Evolutionary conservation across 2,329 filamentous ascomycete genomes (phyloP).

Genomic region (Venturia oleaginea): DNA sequence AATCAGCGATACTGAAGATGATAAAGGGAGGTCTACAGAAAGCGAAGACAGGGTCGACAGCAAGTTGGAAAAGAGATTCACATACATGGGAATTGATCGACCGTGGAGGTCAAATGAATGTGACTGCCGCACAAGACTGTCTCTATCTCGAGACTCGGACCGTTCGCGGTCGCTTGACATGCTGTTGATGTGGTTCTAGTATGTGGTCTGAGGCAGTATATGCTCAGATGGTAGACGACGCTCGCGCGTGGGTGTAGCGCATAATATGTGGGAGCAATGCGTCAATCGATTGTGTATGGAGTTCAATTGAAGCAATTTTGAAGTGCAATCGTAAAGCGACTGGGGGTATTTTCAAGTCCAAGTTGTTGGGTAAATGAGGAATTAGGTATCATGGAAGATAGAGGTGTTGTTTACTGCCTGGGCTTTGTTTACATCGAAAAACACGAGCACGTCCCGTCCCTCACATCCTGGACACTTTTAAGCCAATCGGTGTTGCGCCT

Average conservation of each 20-base stretch:
- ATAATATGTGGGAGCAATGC: not conserved
- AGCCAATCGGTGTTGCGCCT: not conserved
- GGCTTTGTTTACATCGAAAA: not conserved
- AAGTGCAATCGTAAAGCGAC: not conserved
- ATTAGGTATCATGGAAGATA: not conserved
- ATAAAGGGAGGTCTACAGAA: not conserved
- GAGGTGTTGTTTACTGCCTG: not conserved
- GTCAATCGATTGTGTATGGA: not conserved
- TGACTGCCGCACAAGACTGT: slow-evolving; percentile 5
- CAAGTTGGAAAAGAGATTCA: not conserved
- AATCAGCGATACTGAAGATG: not conserved
- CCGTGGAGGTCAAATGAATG: slow-evolving; percentile 10
- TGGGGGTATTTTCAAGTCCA: not conserved
- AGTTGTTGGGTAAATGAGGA: too few species aligned
- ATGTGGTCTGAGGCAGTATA: not conserved
- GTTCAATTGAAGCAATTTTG: not conserved
- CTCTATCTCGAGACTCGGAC: slow-evolving; percentile 8
- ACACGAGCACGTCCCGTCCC: not conserved
- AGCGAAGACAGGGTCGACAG: not conserved
- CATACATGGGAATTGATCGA: slow-evolving; percentile 12
- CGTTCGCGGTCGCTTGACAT: slow-evolving; percentile 10
- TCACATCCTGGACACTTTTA: too few species aligned
- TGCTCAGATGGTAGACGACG: not conserved
- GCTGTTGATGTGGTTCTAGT: not conserved
- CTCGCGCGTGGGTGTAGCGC: not conserved